A percentile compares a stretch with the other conserved stretches of the same genome.
These are phyloP conservation scores for Malania oleifera DNA, from an alignment of 164 flowering plant genomes.

Conservation along the genomic window DNA sequence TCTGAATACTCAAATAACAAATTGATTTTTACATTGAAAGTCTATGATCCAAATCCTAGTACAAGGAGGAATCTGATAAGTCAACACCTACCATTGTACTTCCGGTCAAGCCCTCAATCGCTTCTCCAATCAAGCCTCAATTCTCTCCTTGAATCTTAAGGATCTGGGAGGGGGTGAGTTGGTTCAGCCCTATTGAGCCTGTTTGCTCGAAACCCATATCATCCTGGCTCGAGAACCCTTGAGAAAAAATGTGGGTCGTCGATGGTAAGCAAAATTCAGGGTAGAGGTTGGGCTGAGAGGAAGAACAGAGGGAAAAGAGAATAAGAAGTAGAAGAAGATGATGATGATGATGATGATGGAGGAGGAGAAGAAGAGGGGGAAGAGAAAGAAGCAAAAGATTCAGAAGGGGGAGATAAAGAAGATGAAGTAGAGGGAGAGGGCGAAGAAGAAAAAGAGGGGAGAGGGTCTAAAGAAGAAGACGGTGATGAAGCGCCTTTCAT, in stretches of 20 bases:
- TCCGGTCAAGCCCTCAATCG: too few species aligned
- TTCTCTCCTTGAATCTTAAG: conserved; percentile 48
- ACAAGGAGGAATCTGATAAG: too few species aligned
- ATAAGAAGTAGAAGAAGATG: conserved; percentile 5
- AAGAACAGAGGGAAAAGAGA: conserved; percentile 2
- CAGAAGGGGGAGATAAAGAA: too few species aligned
- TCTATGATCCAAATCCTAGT: too few species aligned
- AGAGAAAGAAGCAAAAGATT: too few species aligned
- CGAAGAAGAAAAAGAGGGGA: conserved; percentile 9
- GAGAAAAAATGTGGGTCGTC: conserved; percentile 25
- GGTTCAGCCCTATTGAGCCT: conserved; percentile 38
- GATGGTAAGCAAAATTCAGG: conserved; percentile 25
- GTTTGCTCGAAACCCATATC: conserved; percentile 28
- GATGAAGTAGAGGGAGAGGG: too few species aligned
- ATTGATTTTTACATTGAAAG: too few species aligned
- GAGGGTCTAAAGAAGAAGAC: conserved; percentile 9
- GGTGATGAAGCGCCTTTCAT: conserved; percentile 39
- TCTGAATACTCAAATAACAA: too few species aligned
- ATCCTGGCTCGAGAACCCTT: conserved; percentile 21
- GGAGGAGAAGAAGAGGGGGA: conserved; percentile 13
- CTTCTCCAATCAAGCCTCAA: too few species aligned
- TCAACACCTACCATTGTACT: too few species aligned
- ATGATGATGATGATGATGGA: conserved; percentile 5
- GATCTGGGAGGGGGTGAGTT: conserved; percentile 46
- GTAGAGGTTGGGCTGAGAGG: conserved; percentile 17